A percentile compares a stretch with the other conserved stretches of the same genome.
Evolutionary conservation across 345 rosid species (phyloP).

Genomic region (Gossypium bickii): DNA sequence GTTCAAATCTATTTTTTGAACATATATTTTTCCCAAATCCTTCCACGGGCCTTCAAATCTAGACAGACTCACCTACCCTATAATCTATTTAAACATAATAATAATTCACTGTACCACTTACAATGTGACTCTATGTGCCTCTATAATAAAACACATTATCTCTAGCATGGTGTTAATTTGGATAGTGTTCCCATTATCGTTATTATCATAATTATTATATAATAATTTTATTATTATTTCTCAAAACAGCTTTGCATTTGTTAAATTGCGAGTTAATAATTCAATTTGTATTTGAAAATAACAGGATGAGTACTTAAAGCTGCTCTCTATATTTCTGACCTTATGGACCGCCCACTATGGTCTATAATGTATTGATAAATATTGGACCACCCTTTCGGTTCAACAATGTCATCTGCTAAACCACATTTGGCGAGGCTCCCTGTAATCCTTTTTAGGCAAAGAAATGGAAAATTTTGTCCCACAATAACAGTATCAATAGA

Average conservation of each 20-base stretch:
- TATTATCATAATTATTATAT: no score
- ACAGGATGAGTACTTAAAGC: neutral
- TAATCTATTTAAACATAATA: no score
- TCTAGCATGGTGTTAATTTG: no score
- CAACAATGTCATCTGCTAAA: constrained; percentile 12
- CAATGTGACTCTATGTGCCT: no score
- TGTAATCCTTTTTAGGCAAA: neutral
- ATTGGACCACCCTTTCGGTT: constrained; percentile 26
- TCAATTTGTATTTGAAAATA: neutral
- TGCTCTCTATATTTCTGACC: neutral
- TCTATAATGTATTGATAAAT: neutral
- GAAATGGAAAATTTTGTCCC: neutral
- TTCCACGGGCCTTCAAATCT: accelerated
- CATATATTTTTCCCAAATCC: no score
- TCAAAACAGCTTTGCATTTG: no score
- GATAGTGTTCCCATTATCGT: no score
- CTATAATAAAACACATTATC: no score
- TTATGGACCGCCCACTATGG: constrained; percentile 16
- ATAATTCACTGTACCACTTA: no score
- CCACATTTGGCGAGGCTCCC: constrained; percentile 12
- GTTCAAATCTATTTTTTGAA: accelerated
- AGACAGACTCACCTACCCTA: no score
- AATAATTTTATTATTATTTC: no score
- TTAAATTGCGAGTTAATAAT: neutral
- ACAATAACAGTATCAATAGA: neutral